Evolutionary conservation across 2,329 filamentous ascomycete species (phyloP).

Genomic region (Apiospora malaysiana): DNA sequence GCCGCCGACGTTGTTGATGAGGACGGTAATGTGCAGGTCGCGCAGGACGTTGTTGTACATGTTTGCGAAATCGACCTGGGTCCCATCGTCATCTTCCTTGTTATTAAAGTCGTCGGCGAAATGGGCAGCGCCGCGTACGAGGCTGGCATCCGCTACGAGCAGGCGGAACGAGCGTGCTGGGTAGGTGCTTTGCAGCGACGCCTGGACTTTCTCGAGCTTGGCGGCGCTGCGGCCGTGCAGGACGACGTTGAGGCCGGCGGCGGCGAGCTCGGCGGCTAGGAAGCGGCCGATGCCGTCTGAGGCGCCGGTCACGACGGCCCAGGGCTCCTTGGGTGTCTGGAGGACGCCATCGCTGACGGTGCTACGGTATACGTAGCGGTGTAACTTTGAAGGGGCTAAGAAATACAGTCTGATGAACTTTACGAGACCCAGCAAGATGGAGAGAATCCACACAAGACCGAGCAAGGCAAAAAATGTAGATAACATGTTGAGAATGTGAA

Average conservation of each 20-base stretch:
- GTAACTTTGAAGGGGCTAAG: background rate
- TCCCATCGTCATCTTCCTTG: background rate
- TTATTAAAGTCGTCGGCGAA: background rate
- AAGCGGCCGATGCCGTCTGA: conserved; percentile 91
- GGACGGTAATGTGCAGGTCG: background rate
- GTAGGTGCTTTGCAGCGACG: conserved; percentile 42
- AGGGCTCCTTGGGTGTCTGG: background rate
- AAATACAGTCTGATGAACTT: background rate
- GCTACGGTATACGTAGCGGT: background rate
- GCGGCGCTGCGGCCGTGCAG: conserved; percentile 79
- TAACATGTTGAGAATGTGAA: background rate
- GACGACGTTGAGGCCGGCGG: conserved; percentile 85
- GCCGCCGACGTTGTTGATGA: background rate
- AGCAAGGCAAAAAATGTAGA: background rate
- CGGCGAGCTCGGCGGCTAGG: conserved; percentile 74
- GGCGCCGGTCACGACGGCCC: conserved; percentile 69
- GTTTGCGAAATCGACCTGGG: background rate
- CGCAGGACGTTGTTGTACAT: background rate
- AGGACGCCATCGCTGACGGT: background rate
- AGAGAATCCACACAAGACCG: background rate
- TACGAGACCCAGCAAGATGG: background rate
- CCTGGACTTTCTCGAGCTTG: conserved; percentile 76
- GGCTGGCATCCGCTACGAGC: background rate
- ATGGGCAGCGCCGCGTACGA: background rate
- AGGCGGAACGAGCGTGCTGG: background rate